Evolutionary conservation across 805 yeast genomes (phyloP).

Genomic region (Myxozyma vanderwaltii): DNA sequence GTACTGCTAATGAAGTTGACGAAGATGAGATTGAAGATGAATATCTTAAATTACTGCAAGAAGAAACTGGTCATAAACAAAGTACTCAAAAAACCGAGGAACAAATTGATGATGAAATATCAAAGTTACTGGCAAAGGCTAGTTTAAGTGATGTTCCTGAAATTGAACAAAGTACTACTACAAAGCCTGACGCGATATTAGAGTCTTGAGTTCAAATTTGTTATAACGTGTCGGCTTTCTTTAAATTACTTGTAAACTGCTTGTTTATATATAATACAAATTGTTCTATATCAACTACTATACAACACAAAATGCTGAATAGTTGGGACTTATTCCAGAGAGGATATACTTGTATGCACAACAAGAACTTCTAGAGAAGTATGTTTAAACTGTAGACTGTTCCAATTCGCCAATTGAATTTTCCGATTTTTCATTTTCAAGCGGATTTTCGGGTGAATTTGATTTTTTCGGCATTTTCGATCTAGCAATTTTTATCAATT

Average conservation of each 20-base stretch:
- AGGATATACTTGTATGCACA: no score
- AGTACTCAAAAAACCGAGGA: background rate
- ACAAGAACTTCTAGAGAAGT: no score
- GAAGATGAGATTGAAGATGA: conserved; percentile 48
- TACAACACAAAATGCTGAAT: no score
- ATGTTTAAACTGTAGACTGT: no score
- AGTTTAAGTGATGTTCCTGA: conserved; percentile 21
- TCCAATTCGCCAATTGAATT: background rate
- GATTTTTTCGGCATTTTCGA: conserved; percentile 5
- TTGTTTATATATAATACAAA: no score
- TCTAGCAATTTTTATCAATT: conserved; percentile 36
- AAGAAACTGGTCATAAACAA: conserved; percentile 29
- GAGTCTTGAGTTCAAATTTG: background rate
- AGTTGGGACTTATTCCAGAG: no score
- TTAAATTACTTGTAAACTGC: no score
- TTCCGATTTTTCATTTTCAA: background rate
- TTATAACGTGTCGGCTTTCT: no score
- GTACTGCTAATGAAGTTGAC: conserved; percentile 39
- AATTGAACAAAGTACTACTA: background rate
- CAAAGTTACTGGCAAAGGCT: conserved; percentile 11
- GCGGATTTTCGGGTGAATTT: background rate
- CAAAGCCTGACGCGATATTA: background rate
- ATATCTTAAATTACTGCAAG: conserved; percentile 43
- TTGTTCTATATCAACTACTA: no score
- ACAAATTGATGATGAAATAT: conserved; percentile 9